Base-by-base conservation (phyloP, 192 early-diverging fungal genomes). In the Coemansia sp. region DNA sequence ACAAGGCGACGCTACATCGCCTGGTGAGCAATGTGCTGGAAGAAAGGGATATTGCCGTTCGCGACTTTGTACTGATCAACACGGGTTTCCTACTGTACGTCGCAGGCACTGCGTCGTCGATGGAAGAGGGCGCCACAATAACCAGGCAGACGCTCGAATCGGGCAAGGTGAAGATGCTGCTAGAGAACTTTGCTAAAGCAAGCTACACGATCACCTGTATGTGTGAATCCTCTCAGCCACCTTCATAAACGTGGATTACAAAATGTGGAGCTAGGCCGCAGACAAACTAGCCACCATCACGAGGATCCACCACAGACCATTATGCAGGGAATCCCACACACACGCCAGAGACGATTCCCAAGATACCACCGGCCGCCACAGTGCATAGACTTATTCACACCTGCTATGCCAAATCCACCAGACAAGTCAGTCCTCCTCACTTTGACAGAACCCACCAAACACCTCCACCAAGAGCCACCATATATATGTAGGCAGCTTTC, bases 11-110 rank as follows among this genome's bases (percentile, higher is more conserved):
- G 20, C 86, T 99, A 72, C 64, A 71, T 15, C 78, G 88, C 16
- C 70, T 98, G 36, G 81, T 99, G n/a, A 82, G 76, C 69, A 88
- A 89, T 60, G 71, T 86, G 43, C 78, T 95, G 42, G 77, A 85
- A 54, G 82, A 82, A 0, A 86, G 82, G 0, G 79, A 90, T 27
- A 59, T 71, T 18, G 89, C 95, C 7, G 88, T 97, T 54, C 81
- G 95, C 43, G 94, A 97, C 74, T 99, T 94, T 86, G 94, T 99
- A 12, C 85, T 97, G 41, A 71, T 99, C 65, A 99, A 99, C 73
- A 86, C 95, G 1, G 93, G 91, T n/a, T 94, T 95, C 10, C 67
- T 97, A 59, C 80, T 98, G 72, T 90, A 89, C 29, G 89, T 97
- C 36, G 82, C 91, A 33, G 96, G 95, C 33, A 87, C 87, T 46